Percentiles rank a stretch among this genome's conserved stretches.
Conservation (phyloP, 2,329 filamentous ascomycete genomes). For the Rhynchosporium agropyri region DNA sequence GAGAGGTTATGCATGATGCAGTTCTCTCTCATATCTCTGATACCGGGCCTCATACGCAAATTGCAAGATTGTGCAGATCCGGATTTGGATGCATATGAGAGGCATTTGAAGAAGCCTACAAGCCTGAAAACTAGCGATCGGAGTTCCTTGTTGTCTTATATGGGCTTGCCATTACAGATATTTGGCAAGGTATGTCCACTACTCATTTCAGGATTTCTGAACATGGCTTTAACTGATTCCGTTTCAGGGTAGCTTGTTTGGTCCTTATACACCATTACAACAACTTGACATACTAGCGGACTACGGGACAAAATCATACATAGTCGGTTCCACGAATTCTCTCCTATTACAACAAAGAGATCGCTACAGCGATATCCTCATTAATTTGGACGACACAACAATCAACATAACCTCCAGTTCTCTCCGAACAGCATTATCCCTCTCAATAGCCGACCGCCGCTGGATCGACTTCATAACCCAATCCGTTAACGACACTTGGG, state of each 20-base stretch:
- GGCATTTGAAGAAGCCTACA: conserved; percentile 73
- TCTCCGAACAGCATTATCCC: conserved; percentile 71
- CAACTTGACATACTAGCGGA: conserved; percentile 94
- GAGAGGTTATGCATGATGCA: conserved; percentile 98
- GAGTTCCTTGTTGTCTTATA: conserved; percentile 85
- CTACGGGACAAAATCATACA: conserved; percentile 92
- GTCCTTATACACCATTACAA: conserved; percentile 94
- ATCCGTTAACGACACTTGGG: conserved; percentile 95
- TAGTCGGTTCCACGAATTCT: conserved; percentile 96
- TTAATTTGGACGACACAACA: conserved; percentile 89
- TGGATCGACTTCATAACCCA: conserved; percentile 98
- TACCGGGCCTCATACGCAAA: conserved; percentile 87
- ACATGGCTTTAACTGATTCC: conserved; percentile 18
- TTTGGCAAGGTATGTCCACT: conserved; percentile 73
- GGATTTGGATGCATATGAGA: conserved; percentile 82
- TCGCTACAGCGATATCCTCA: conserved; percentile 91
- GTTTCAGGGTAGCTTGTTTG: conserved; percentile 81
- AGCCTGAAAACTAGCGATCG: conserved; percentile 91
- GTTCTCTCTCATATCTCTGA: conserved; percentile 92
- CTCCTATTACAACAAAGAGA: conserved; percentile 92
- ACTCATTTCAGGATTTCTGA: background rate
- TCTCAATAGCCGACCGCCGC: conserved; percentile 84
- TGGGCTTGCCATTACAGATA: conserved; percentile 91
- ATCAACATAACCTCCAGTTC: conserved; percentile 83
- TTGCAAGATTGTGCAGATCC: conserved; percentile 96